Base-by-base conservation (phyloP, 2,329 filamentous ascomycete species). In the Hirsutella thompsonii region DNA sequence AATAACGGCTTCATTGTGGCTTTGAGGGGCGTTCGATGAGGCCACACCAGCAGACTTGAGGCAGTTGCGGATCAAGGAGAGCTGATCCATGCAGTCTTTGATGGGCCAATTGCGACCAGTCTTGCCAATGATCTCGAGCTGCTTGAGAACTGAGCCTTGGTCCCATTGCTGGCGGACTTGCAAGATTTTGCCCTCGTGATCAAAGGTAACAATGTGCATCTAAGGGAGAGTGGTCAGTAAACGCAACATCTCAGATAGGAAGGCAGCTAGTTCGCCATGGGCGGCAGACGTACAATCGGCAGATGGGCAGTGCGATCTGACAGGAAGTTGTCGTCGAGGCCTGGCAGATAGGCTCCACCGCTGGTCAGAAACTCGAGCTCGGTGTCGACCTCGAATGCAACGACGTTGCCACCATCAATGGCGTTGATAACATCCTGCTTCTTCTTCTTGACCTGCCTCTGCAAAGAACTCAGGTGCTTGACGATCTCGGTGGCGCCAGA, bases 81-180 rank as follows among this genome's bases (percentile, higher is more conserved):
- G 72, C 66, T 96, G 89, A 41, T 94, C 88, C 53, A 77, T 77
- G 56, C 81, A 83, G 57, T 94, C 88, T 51, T 79, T 78, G 56
- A 98, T 93, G 41, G 92, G 92, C 92, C 92, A 98, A 64, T 92
- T 94, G 59, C 83, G 84, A 42, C 85, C 86, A 41, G 83, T 81
- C 57, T 81, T 82, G 54, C 92, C 90, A 61, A 98, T 96, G 42
- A 95, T 80, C 47, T 95, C 89, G 48, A 95, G 74, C 61, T 94
- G 83, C 67, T 92, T 96, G 50, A 98, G 75, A 33, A 98, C 75
- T 41, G 87, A 83, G 46, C 81, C 89, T 62, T 98, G 92, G 59
- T 98, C 92, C 92, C 92, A 98, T 59, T 83, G 86, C 51, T 90
- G 77, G 51, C 90, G 84, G 48, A 96, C 84, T 60, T 92, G 86